Conservation (phyloP, 108 stramenopile species). For the Bacterosira constricta region DNA sequence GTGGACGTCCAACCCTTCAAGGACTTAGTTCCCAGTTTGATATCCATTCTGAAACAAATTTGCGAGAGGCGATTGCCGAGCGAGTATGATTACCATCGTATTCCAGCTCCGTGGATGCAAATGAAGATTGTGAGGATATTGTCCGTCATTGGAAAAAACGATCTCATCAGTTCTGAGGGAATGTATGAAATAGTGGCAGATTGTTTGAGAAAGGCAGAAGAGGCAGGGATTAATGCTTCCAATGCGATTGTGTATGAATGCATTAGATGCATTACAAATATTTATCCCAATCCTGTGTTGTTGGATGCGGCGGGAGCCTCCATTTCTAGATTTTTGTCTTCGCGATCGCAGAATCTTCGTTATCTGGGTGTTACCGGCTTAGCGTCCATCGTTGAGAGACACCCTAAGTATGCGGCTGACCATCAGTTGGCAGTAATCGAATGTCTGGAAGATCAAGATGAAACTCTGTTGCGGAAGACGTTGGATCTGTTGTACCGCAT, state of each 20-base stretch:
- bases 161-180: conserved; percentile 76
- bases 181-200: conserved; percentile 98
- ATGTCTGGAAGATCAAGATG: conserved; percentile 98
- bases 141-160: conserved; percentile 89
- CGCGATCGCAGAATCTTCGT: conserved; percentile 94
- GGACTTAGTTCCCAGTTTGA: conserved; percentile 92
- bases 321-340: conserved; percentile 90
- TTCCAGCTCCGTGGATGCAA: conserved; percentile 99
- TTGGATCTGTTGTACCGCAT: conserved; percentile 96
- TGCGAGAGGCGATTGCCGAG: conserved; percentile 94
- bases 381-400: conserved; percentile 93
- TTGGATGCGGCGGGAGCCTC: conserved; percentile 95
- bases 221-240: conserved; percentile 98
- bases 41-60: conserved; percentile 97
- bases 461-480: conserved; percentile 97
- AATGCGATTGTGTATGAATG: conserved; percentile 98
- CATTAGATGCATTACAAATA: conserved; percentile 91
- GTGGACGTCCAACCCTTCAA: conserved; percentile 82
- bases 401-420: conserved; percentile 96
- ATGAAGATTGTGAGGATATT: conserved; percentile 94
- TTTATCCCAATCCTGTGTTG: conserved; percentile 96
- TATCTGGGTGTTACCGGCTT: conserved; percentile 98
- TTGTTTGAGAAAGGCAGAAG: conserved; percentile 92
- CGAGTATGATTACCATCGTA: conserved; percentile 99
- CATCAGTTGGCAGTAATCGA: conserved; percentile 99